Percentiles rank a stretch among this genome's conserved stretches.
Evolutionary conservation across 306 rosid species (phyloP).

Genomic region (Hylodesmum podocarpum): DNA sequence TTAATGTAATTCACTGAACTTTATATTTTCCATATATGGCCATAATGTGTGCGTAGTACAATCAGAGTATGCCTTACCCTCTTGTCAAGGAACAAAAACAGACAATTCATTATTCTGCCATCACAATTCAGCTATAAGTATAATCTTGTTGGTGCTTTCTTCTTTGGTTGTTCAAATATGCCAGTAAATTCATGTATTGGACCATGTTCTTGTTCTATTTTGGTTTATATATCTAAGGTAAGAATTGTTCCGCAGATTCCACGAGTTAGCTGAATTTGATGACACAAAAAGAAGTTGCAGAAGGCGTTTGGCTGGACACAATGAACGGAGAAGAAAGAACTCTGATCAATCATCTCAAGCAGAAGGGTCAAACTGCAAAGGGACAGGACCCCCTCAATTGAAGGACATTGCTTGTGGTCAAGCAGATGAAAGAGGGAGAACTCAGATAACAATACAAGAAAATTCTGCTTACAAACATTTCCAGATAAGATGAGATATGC

Average conservation of each 20-base stretch:
- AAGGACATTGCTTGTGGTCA: slow-evolving; percentile 48
- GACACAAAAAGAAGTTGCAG: slow-evolving; percentile 70
- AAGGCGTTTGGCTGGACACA: slow-evolving; percentile 74
- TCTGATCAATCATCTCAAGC: slow-evolving; percentile 45
- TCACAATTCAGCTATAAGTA: neutral
- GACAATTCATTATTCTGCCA: neutral
- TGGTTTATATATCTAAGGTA: neutral
- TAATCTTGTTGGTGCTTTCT: neutral
- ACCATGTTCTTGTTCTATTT: neutral
- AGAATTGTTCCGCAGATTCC: slow-evolving; percentile 49
- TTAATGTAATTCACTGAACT: neutral
- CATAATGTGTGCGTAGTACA: neutral
- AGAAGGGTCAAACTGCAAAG: slow-evolving; percentile 57
- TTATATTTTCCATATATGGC: neutral
- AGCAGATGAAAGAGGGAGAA: slow-evolving; percentile 50
- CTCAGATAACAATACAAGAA: slow-evolving; percentile 48
- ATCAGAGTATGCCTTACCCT: neutral
- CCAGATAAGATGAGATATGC: slow-evolving; percentile 48
- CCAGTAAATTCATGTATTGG: neutral
- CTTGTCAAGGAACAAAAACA: neutral
- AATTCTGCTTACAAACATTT: slow-evolving; percentile 45
- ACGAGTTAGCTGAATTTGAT: slow-evolving; percentile 64
- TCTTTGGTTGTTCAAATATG: neutral
- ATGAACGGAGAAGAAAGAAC: slow-evolving; percentile 66
- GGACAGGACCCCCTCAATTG: slow-evolving; percentile 29